Base-by-base conservation (phyloP, 2,329 filamentous ascomycete genomes). In the Claviceps spartinae region DNA sequence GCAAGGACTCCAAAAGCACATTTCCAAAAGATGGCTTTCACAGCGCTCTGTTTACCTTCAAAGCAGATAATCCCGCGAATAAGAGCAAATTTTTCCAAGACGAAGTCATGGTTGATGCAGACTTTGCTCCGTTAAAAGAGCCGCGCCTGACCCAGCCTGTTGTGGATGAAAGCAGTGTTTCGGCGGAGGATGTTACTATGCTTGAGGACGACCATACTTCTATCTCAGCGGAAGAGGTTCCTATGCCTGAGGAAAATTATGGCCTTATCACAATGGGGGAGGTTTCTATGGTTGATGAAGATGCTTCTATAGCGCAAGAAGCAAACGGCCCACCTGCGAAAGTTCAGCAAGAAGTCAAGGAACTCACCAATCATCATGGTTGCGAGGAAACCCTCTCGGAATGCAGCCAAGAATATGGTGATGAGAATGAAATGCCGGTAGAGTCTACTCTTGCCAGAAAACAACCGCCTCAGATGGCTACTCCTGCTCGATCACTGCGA, bases 341-440 rank as follows among this genome's bases (percentile, higher is more conserved):
- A 62, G 74, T 76, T 49, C 66, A 69, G 5, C 65, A 68, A 24
- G 61, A 68, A 26, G 37, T 68, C 2, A 66, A 73, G 1, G 65
- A 71, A 9, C 57, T 63, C 47, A 57, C 56, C n/a, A 61, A 64
- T 44, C 58, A 55, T 40, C 26, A 56, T 59, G 50, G 60, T 58
- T n/a, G 65, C 48, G 74, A 78, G 16, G 73, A 77, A 43, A 67
- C 72, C 0, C 62, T 74, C 3, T 84, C 81, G 0, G 79, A 83
- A 54, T 75, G 76, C 1, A 83, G 79, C 59, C 77, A 85, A 56
- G 78, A 82, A 56, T 84, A 84, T 59, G 81, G 75, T 2, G 81
- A 86, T 58, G 82, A 86, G 62, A 85, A 85, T 61, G 71, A 73
- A 34, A 65, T 78, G 9, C 80, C 76, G 3, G 71, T 78, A 20